Evolutionary conservation across 257 asterid species (phyloP), one percentile per base, ranked within the genome.

Genomic region (Nicotiana benthamiana): DNA sequence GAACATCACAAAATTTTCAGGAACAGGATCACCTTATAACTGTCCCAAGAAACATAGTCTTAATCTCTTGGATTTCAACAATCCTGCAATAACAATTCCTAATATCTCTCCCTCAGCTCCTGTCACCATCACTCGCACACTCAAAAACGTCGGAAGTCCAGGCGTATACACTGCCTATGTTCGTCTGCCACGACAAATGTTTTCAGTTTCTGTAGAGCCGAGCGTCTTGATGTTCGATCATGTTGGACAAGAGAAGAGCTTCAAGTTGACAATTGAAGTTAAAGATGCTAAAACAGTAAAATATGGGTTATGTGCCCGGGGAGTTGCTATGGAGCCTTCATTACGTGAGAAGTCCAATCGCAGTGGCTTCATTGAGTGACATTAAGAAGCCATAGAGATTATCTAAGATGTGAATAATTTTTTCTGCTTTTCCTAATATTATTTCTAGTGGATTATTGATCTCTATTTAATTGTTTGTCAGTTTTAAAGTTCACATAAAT

Each of bases 141-240:
- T 93, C 77, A 93, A 87, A 75, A 91, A 90, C 8, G 96, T 93
- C 1, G 94, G 97, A 5, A 9, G 9, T 1, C 89, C 91, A 0
- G 93, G 93, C 1, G 80, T 34, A 0, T 91, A 93, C 11, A 57
- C 30, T 0, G 82, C 86, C 0, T 83, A 62, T 1, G 26, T 90
- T 20, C 88, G 88, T 0, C 83, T 62, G 1, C 93, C 93, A 13
- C 5, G n/a, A 0, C 90, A 83, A 2, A 75, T 70, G 1, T 43
- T 77, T 74, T 56, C 84, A 0, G 81, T 90, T 4, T 34, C 81
- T 0, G 91, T 93, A 0, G 83, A 85, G 15, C 95, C 95, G 6
- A 40, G 5, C 0, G 0, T 68, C 17, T 40, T 93, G 27, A 67
- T 34, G 6, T 93, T 91, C 12, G 80, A 85, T 27, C 53, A 66